These are phyloP conservation scores for Juglanconis sp. DNA, from an alignment of 2,329 filamentous ascomycete genomes.

Conservation along the genomic window DNA sequence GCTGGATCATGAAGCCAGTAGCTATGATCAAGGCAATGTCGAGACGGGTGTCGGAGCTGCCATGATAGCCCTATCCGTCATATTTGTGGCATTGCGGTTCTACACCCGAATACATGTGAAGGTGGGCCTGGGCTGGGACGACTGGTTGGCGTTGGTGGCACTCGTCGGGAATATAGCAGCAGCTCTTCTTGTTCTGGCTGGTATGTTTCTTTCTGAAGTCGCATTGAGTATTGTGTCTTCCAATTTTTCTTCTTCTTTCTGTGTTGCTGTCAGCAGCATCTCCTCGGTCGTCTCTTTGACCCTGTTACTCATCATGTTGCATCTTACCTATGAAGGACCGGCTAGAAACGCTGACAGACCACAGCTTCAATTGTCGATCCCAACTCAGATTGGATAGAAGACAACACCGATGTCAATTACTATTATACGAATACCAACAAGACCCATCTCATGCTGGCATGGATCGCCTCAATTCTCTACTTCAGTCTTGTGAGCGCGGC, in stretches of 20 bases:
- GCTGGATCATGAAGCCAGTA: neutral
- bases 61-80: conserved; percentile 5
- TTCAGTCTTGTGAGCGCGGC: conserved; percentile 27
- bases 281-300: neutral
- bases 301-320: no score
- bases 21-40: neutral
- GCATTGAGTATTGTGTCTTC: neutral
- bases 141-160: conserved; percentile 4
- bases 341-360: neutral
- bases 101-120: conserved; percentile 2
- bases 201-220: neutral
- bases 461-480: conserved; percentile 27
- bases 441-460: conserved; percentile 18
- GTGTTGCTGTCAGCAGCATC: neutral
- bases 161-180: neutral
- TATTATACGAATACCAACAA: conserved; percentile 12
- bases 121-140: conserved; percentile 7
- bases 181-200: conserved; percentile 11
- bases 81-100: conserved; percentile 1
- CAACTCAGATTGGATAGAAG: conserved; percentile 5
- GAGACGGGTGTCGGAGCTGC: conserved; percentile 3
- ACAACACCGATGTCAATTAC: conserved; percentile 9
- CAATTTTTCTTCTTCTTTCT: neutral
- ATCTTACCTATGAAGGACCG: neutral
- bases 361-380: conserved; percentile 4